Evolutionary conservation across 2,329 filamentous ascomycete genomes (phyloP).

Genomic region (Penicillium sp.): DNA sequence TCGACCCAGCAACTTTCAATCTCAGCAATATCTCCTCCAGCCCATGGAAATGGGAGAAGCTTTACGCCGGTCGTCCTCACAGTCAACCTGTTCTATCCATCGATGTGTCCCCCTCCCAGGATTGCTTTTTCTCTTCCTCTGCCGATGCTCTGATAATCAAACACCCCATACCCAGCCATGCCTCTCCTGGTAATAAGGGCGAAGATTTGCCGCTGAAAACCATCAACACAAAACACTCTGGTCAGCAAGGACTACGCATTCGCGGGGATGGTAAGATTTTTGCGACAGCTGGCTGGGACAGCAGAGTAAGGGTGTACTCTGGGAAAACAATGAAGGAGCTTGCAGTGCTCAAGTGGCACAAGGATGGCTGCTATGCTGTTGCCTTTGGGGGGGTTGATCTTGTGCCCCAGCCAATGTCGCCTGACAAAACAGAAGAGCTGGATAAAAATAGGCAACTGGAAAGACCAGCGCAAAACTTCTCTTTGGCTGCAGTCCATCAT

Average conservation of each 20-base stretch:
- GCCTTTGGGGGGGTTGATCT: slow-evolving; percentile 63
- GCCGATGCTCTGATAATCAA: slow-evolving; percentile 80
- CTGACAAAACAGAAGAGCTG: background rate
- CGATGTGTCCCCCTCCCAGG: slow-evolving; percentile 54
- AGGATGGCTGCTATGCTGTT: slow-evolving; percentile 80
- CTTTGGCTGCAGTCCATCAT: slow-evolving; percentile 61
- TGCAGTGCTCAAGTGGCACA: slow-evolving; percentile 93
- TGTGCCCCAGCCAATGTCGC: background rate
- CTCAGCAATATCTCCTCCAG: slow-evolving; percentile 18
- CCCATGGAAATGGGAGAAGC: slow-evolving; percentile 53
- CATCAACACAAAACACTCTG: slow-evolving; percentile 81
- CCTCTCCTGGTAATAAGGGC: slow-evolving; percentile 6
- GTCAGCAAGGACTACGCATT: slow-evolving; percentile 79
- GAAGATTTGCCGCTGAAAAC: slow-evolving; percentile 59
- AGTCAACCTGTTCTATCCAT: slow-evolving; percentile 81
- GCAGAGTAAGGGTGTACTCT: slow-evolving; percentile 78
- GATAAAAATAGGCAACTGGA: slow-evolving; percentile 2
- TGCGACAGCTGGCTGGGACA: slow-evolving; percentile 92
- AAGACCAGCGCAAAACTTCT: slow-evolving; percentile 18
- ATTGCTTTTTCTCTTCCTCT: slow-evolving; percentile 75
- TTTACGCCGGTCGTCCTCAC: slow-evolving; percentile 72
- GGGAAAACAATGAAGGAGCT: slow-evolving; percentile 80
- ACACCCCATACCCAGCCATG: slow-evolving; percentile 64
- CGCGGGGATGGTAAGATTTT: slow-evolving; percentile 82
- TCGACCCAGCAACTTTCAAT: slow-evolving; percentile 38